Evolutionary conservation across 805 yeast species (phyloP), one percentile per base, ranked within the genome.

Genomic region (Hanseniaspora opuntiae): DNA sequence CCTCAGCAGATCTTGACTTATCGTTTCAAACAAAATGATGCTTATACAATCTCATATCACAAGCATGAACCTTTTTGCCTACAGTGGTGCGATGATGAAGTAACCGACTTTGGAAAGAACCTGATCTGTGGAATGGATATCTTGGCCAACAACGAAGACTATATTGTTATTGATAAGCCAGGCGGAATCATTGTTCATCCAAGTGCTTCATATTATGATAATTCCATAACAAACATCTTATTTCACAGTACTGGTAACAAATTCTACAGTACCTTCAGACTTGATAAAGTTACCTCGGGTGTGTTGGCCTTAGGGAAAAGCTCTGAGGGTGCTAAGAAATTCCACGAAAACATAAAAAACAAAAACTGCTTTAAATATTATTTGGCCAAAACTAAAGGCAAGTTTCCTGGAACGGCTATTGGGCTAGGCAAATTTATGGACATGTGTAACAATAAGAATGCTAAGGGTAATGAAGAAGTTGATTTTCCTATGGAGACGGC

Each of bases 171-270:
- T 14, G 90, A 90, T 66, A 93, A 93, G 60, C 98, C 98, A 0
- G 75, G 86, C 5, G 97, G 98, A 0, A 74, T 93, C 1, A 97
- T 97, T 0, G 90, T 86, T 1, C 98, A 93, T 64, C 97, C 98
- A 3, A 84, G 96, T 0, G 97, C 97, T 0, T 70, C 86, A 56
- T 79, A 81, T 71, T 65, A 88, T 62, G 78, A 79, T 64, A 77
- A 82, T 63, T 78, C 94, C 0, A 74, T 86, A 35, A 83, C 90
- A 5, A 82, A 81, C 62, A 74, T 88, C 5, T 67, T 90, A 60
- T 79, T 84, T 63, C 75, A 79, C 53, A 93, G 87, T 59, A 65
- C 70, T 52, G 83, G 82, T 1, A 70, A 74, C 32, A 69, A 54
- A 35, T 88, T 79, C 3, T 89, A 84, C 60, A 84, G 93, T 0